These are phyloP conservation scores for Aspergillus coremiiformis DNA, from an alignment of 495 filamentous ascomycete species.

Conservation along the genomic window DNA sequence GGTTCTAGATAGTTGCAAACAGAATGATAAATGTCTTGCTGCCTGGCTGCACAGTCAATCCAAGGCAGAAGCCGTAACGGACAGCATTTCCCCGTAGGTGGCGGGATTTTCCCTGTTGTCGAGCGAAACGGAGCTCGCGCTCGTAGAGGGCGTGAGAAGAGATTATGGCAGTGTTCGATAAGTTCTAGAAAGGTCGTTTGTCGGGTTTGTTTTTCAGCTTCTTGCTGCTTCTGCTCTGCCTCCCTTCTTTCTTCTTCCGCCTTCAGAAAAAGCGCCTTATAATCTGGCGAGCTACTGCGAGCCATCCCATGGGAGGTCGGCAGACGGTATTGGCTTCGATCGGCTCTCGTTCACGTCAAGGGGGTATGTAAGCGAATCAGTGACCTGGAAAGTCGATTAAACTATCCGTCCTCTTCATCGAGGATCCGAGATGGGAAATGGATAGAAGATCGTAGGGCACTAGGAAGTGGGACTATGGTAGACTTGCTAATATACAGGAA, in stretches of 20 bases:
- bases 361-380: no score
- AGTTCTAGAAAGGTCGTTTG: conserved; percentile 27
- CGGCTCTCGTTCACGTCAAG: no score
- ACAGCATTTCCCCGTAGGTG: conserved; percentile 24
- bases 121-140: conserved; percentile 23
- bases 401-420: no score
- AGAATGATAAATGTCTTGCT: conserved; percentile 22
- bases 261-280: conserved; percentile 1
- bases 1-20: conserved; percentile 20
- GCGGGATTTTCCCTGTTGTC: conserved; percentile 23
- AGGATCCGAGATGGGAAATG: no score
- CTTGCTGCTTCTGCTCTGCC: conserved; percentile 2
- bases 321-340: no score
- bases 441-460: no score
- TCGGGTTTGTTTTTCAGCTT: conserved; percentile 8
- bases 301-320: background rate
- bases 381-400: no score
- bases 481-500: no score
- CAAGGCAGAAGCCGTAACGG: conserved; percentile 23
- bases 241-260: background rate
- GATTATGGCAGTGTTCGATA: conserved; percentile 22
- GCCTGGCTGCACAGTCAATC: conserved; percentile 22
- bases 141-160: conserved; percentile 16
- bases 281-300: background rate
- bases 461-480: no score